Evolutionary conservation across 495 filamentous ascomycete genomes (phyloP), one percentile per base, ranked within the genome.

Genomic region (Achaetomiella virescens): DNA sequence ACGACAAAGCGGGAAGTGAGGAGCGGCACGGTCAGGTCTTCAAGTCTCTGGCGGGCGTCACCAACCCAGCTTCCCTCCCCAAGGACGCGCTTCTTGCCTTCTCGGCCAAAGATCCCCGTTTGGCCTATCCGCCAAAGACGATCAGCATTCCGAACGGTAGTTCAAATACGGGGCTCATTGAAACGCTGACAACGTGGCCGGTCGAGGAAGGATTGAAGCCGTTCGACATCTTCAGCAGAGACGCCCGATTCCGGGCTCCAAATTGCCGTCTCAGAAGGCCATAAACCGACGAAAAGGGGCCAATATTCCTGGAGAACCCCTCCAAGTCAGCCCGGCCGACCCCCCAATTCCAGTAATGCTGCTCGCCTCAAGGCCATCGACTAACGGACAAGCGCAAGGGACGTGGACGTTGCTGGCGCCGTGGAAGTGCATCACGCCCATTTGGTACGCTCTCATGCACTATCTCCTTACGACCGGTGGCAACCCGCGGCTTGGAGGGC

Each of bases 371-470:
- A 77, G 80, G 11, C 65, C 77, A 22, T 57, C 68, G 14, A 56
- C 60, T 11, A 63, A 66, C n/a, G 73, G 73, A n/a, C 73, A 75
- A 10, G 66, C 70, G 1, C 84, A 85, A 43, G 86, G 87, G 0
- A 82, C 75, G 1, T 97, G 91, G 91, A 95, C 87, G 1, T 61
- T 98, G 1, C 76, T 97, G 29, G 74, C 93, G 3, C 93, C 93
- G 0, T 97, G 93, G 91, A 92, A 90, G 63, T 96, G 90, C 60
- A 85, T 97, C 27, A 70, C 78, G 20, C 84, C 90, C 1, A 72
- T 97, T 35, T 98, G 93, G 93, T 88, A 92, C 62, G 79, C 81
- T 15, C 62, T 98, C 12, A 85, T 96, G 81, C 88, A 88, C 64
- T 92, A 88, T 64, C 90, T 91, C 0, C 75, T 95, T 1, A 89